These are phyloP conservation scores for Volvariella surrecta DNA, from an alignment of 1,284 basidiomycete species.

Conservation along the genomic window DNA sequence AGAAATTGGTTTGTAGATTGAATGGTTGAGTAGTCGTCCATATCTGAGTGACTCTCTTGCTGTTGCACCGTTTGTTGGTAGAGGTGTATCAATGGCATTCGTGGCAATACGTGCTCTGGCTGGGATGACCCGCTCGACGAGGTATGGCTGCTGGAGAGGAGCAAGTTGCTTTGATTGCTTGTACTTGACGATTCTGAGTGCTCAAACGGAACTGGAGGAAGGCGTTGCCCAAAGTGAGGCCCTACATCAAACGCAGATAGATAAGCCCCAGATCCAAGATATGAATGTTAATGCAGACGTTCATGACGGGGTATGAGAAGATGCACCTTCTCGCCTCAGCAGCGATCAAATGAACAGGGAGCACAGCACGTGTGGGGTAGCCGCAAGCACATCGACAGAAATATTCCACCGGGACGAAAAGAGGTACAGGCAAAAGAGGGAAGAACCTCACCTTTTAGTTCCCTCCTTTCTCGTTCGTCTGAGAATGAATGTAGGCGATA, in stretches of 20 bases:
- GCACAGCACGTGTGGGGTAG: conserved; percentile 12
- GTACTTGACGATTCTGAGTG: conserved; percentile 12
- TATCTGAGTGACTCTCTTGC: not conserved
- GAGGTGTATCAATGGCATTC: conserved; percentile 45
- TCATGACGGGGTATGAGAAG: conserved; percentile 17
- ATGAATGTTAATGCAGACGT: not conserved
- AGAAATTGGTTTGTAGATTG: not conserved
- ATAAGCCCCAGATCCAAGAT: conserved; percentile 3
- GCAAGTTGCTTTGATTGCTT: conserved; percentile 7
- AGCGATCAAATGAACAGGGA: conserved; percentile 12
- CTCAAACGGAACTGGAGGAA: conserved; percentile 15
- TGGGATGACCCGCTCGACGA: conserved; percentile 4
- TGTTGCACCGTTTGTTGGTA: conserved; percentile 27
- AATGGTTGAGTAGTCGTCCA: not conserved
- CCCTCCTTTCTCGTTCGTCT: conserved; percentile 56
- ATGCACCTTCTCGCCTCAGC: conserved; percentile 33
- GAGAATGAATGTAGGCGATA: conserved; percentile 9
- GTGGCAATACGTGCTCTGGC: conserved; percentile 21
- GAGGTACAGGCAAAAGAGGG: conserved; percentile 10
- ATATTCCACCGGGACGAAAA: conserved; percentile 19
- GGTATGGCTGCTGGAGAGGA: conserved; percentile 4
- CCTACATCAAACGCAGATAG: conserved; percentile 11
- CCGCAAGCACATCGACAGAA: not conserved
- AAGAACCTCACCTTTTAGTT: conserved; percentile 73
- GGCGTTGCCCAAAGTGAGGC: conserved; percentile 14